phyloP scores from a whole-genome alignment of 2,329 filamentous ascomycete genomes.

The Apiospora pterosperma region DNA sequence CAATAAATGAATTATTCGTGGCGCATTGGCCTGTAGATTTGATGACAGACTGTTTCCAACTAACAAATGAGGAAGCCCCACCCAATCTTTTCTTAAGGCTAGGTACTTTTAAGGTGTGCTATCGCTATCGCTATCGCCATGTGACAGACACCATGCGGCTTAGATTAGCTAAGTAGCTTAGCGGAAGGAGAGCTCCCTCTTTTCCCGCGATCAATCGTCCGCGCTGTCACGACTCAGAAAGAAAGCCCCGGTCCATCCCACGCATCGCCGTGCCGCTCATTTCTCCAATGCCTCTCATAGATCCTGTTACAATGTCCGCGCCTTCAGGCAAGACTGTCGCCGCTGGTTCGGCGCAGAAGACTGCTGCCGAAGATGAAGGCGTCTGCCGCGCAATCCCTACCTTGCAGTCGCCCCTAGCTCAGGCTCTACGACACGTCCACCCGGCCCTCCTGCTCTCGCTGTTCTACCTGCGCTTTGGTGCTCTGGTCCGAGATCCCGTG shows the following conservation, averaged over 20 bases:
- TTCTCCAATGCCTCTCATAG: slow-evolving; percentile 29
- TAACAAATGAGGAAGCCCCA: neutral
- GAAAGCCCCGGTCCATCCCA: neutral
- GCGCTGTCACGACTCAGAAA: neutral
- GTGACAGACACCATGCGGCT: neutral
- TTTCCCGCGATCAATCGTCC: neutral
- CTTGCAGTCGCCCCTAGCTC: slow-evolving; percentile 33
- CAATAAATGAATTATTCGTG: neutral
- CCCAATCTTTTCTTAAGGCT: neutral
- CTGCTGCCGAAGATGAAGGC: slow-evolving; percentile 25
- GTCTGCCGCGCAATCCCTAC: slow-evolving; percentile 29
- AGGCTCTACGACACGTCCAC: slow-evolving; percentile 62
- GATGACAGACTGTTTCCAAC: neutral
- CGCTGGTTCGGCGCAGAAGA: slow-evolving; percentile 20
- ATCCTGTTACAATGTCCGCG: slow-evolving; percentile 37
- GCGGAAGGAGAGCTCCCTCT: neutral
- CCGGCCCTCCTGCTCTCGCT: slow-evolving; percentile 63
- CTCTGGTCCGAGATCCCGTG: slow-evolving; percentile 68
- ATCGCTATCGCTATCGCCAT: slow-evolving; percentile 9
- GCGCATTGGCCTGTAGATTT: neutral
- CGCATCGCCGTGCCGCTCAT: slow-evolving; percentile 3
- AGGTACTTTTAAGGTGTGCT: neutral
- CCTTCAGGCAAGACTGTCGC: slow-evolving; percentile 20
- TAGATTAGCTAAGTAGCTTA: too few relatives aligned
- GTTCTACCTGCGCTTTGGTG: slow-evolving; percentile 60